phyloP scores from a whole-genome alignment of 2,329 filamentous ascomycete species.

The Geosmithia flava region DNA sequence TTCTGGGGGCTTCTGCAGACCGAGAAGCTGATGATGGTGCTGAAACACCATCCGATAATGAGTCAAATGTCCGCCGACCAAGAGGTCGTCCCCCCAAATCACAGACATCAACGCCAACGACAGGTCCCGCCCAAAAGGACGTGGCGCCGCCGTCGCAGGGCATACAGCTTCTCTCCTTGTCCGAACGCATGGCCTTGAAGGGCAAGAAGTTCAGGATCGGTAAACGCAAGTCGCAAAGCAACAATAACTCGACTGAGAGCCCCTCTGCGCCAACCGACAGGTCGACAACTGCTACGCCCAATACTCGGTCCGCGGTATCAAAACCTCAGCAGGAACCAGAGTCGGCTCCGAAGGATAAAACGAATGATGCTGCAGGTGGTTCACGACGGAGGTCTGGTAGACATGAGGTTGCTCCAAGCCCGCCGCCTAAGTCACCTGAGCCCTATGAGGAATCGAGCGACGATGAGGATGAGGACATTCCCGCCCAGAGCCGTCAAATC shows the following conservation, averaged over 20 bases:
- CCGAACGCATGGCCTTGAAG: constrained; percentile 40
- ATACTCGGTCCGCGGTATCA: neutral
- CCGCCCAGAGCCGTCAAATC: neutral
- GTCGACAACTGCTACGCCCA: neutral
- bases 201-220: constrained; percentile 42
- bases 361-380: neutral
- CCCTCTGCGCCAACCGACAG: neutral
- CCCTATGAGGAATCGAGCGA: constrained; percentile 1
- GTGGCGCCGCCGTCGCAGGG: constrained; percentile 5
- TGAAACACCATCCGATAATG: neutral
- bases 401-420: neutral
- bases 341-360: neutral
- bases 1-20: constrained; percentile 7
- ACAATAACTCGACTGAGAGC: neutral
- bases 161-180: constrained; percentile 37
- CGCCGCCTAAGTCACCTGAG: neutral
- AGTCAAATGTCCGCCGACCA: neutral
- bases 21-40: neutral
- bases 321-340: neutral
- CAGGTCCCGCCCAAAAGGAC: neutral
- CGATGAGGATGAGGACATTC: constrained; percentile 4
- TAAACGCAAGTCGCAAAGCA: constrained; percentile 13
- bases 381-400: neutral
- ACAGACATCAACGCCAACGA: neutral
- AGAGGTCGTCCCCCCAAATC: constrained; percentile 5